A percentile compares a stretch with the other conserved stretches of the same genome.
These are phyloP conservation scores for Pythium myriotylum DNA, from an alignment of 352 stramenopile genomes.

Conservation along the genomic window DNA sequence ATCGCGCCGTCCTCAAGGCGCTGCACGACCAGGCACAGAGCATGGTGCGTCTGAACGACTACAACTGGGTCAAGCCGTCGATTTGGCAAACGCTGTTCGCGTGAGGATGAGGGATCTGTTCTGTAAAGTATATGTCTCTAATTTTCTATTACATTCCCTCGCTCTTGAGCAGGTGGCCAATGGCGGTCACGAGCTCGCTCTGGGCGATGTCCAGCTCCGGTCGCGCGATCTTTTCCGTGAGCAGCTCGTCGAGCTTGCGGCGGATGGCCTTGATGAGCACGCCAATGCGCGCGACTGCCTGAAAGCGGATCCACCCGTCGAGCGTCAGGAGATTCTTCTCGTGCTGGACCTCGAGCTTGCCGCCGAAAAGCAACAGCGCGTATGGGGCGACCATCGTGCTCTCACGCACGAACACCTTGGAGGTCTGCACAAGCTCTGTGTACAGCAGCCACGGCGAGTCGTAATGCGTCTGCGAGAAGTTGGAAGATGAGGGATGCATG, in stretches of 20 bases:
- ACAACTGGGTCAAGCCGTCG: conserved; percentile 94
- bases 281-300: conserved; percentile 92
- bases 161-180: conserved; percentile 77
- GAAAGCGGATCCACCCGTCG: conserved; percentile 94
- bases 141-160: conserved; percentile 65
- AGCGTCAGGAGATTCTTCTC: conserved; percentile 87
- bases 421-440: conserved; percentile 95
- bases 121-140: conserved; percentile 21
- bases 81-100: conserved; percentile 90
- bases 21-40: conserved; percentile 78
- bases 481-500: conserved; percentile 94
- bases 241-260: conserved; percentile 91
- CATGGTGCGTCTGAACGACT: conserved; percentile 86
- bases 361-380: conserved; percentile 97
- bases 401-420: conserved; percentile 97
- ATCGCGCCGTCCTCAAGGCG: conserved; percentile 76
- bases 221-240: conserved; percentile 94
- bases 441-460: conserved; percentile 97
- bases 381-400: conserved; percentile 97
- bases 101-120: conserved; percentile 29
- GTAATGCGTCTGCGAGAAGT: conserved; percentile 91
- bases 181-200: conserved; percentile 82
- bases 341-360: conserved; percentile 91
- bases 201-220: conserved; percentile 91
- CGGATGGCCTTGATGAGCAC: conserved; percentile 97